Conservation (phyloP, 805 yeast genomes). For the Nakazawaea wickerhamii region DNA sequence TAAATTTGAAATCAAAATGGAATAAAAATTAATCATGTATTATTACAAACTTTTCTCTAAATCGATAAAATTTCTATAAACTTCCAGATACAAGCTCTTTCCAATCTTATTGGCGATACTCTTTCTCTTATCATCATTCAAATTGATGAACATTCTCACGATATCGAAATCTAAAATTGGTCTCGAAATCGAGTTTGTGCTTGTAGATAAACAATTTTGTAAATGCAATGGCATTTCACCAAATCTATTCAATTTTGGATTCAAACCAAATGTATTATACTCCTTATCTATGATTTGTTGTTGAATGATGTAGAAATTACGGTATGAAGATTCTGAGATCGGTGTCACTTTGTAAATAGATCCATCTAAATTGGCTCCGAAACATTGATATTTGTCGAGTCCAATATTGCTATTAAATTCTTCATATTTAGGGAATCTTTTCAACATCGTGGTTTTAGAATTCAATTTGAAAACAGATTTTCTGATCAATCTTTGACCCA, state of each 20-base stretch:
- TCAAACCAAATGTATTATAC: slow-evolving; percentile 68
- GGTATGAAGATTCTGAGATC: slow-evolving; percentile 64
- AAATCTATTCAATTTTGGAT: slow-evolving; percentile 64
- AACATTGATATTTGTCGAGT: slow-evolving; percentile 43
- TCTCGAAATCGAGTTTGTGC: slow-evolving; percentile 38
- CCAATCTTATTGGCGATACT: slow-evolving; percentile 53
- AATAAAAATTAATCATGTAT: too few relatives aligned
- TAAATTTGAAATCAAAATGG: too few relatives aligned
- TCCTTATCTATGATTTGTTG: slow-evolving; percentile 83
- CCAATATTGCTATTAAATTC: slow-evolving; percentile 23
- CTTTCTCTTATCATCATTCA: slow-evolving; percentile 54
- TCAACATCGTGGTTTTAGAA: slow-evolving; percentile 50
- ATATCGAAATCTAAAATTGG: slow-evolving; percentile 64
- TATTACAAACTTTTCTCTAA: slow-evolving; percentile 31
- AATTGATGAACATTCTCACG: slow-evolving; percentile 44
- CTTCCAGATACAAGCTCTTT: slow-evolving; percentile 49
- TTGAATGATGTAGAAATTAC: slow-evolving; percentile 79
- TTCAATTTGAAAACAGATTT: slow-evolving; percentile 69
- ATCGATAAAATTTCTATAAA: slow-evolving; percentile 64
- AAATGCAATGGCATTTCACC: slow-evolving; percentile 25
- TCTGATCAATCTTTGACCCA: slow-evolving; percentile 72
- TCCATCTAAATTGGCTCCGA: slow-evolving; percentile 80
- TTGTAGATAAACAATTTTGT: slow-evolving; percentile 19
- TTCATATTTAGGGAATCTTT: slow-evolving; percentile 22
- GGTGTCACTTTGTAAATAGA: slow-evolving; percentile 72